Conservation (phyloP, 192 early-diverging fungal species). For the Coemansia interrupta region DNA sequence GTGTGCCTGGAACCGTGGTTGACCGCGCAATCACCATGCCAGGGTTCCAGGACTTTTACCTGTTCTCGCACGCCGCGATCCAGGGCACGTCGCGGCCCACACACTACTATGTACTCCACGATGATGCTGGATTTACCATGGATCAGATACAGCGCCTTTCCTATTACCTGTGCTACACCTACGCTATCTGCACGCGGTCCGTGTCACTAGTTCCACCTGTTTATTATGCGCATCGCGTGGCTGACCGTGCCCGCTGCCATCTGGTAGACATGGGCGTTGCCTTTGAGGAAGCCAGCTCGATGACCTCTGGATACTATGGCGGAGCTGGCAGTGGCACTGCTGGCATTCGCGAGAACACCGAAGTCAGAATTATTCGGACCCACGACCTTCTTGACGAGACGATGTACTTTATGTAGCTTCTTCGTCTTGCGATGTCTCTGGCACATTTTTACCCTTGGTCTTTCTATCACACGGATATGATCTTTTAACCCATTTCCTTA, state of each 20-base stretch:
- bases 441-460: too few relatives aligned
- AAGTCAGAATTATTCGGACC: constrained; percentile 3
- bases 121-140: constrained; percentile 77
- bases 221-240: constrained; percentile 92
- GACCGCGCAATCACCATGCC: constrained; percentile 74
- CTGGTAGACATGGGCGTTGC: constrained; percentile 34
- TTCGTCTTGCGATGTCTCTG: too few relatives aligned
- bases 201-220: constrained; percentile 87
- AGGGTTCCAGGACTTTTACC: constrained; percentile 79
- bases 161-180: constrained; percentile 86
- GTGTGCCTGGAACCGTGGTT: constrained; percentile 76
- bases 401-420: constrained; percentile 13
- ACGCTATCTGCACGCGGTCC: constrained; percentile 79
- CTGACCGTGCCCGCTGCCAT: constrained; percentile 82
- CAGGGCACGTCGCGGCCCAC: constrained; percentile 91
- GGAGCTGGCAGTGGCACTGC: constrained; percentile 6
- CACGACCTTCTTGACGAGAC: constrained; percentile 4
- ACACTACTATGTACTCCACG: constrained; percentile 85
- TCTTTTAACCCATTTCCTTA: too few relatives aligned
- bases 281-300: constrained; percentile 42
- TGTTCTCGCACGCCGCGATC: constrained; percentile 86
- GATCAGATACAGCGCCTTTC: constrained; percentile 84
- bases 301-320: constrained; percentile 31
- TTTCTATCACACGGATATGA: too few relatives aligned
- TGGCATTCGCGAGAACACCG: not conserved